phyloP scores from a whole-genome alignment of 306 rosid species.

The Quillaja saponaria region DNA sequence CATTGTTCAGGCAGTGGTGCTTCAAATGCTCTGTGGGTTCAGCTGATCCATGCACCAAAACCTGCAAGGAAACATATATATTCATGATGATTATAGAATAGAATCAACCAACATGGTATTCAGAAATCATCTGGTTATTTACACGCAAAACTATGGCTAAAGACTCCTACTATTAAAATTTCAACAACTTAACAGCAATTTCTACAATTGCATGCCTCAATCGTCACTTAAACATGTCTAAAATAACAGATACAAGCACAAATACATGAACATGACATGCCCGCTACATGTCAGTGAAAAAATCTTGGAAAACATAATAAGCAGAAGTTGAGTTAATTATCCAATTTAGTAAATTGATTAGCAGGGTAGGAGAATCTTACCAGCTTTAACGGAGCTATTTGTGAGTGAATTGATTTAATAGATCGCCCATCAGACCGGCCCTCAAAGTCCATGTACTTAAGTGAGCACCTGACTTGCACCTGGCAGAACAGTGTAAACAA shows the following conservation, averaged over 20 bases:
- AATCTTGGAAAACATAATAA: background rate
- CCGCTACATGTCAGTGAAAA: background rate
- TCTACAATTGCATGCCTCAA: background rate
- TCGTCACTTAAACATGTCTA: background rate
- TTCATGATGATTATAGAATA: no score
- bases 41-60: constrained; percentile 97
- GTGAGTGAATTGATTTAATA: constrained; percentile 88
- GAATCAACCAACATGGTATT: no score
- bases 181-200: background rate
- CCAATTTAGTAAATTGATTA: constrained; percentile 16
- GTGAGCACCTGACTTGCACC: constrained; percentile 83
- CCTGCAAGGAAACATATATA: constrained; percentile 43
- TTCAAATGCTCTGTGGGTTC: constrained; percentile 98
- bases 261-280: constrained; percentile 1
- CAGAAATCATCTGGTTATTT: no score
- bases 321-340: constrained; percentile 4
- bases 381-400: constrained; percentile 93
- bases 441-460: constrained; percentile 92
- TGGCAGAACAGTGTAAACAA: constrained; percentile 34
- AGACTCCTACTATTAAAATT: no score
- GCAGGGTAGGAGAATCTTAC: constrained; percentile 39
- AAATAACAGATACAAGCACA: background rate
- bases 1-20: constrained; percentile 79
- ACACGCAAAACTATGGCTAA: no score
- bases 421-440: constrained; percentile 97